These are phyloP conservation scores for Arabis hirsuta DNA, from an alignment of 345 rosid genomes.

Conservation along the genomic window DNA sequence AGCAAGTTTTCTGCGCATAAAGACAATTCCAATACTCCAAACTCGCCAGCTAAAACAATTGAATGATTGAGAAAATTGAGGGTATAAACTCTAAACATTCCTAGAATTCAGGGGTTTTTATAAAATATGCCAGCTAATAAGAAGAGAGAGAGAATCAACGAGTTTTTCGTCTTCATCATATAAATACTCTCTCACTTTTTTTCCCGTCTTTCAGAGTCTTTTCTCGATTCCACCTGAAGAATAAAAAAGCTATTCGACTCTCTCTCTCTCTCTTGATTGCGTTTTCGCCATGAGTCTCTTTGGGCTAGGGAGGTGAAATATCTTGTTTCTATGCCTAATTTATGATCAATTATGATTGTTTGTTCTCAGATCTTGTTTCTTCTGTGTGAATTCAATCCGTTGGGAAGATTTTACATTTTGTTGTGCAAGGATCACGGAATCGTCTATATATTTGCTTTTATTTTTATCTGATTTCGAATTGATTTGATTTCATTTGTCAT, in stretches of 20 bases:
- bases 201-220: slow-evolving; percentile 22
- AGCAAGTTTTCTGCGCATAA: not conserved
- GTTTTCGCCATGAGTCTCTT: slow-evolving; percentile 38
- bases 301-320: slow-evolving; percentile 40
- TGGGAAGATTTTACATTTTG: not conserved
- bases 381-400: slow-evolving; percentile 16
- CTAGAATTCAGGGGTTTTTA: slow-evolving; percentile 1
- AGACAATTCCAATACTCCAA: slow-evolving; percentile 5
- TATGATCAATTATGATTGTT: slow-evolving; percentile 21
- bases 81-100: not conserved
- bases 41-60: slow-evolving; percentile 17
- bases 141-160: slow-evolving; percentile 29
- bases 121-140: slow-evolving; percentile 39
- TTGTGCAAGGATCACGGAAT: slow-evolving; percentile 28
- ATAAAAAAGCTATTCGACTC: slow-evolving; percentile 14
- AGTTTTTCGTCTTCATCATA: slow-evolving; percentile 32
- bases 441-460: not conserved
- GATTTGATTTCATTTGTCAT: not conserved
- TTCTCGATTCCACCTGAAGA: slow-evolving; percentile 25
- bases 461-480: slow-evolving; percentile 2
- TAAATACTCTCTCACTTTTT: slow-evolving; percentile 27
- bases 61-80: not conserved
- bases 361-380: slow-evolving; percentile 39
- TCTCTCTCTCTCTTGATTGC: slow-evolving; percentile 14
- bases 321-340: not conserved